These are phyloP conservation scores for Waltiozyma sp. DNA, from an alignment of 1,139 yeast genomes.

Conservation along the genomic window DNA sequence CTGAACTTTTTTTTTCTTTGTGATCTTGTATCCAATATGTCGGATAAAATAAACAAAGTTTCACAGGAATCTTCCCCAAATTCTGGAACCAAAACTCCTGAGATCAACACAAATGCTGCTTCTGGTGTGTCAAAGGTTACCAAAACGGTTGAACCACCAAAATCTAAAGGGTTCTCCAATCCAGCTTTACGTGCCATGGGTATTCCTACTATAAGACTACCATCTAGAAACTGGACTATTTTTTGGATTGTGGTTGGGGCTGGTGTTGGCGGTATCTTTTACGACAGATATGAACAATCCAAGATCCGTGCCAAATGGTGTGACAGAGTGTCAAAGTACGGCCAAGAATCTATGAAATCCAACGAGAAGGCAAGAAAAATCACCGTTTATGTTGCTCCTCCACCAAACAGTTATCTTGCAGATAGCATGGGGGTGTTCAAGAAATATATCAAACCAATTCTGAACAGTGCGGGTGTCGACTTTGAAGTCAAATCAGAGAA, in stretches of 20 bases:
- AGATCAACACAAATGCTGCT: neutral
- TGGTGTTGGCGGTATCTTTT: slow-evolving; percentile 61
- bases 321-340: slow-evolving; percentile 41
- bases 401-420: slow-evolving; percentile 86
- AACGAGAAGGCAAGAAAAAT: slow-evolving; percentile 59
- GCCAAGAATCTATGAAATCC: slow-evolving; percentile 36
- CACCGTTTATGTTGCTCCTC: slow-evolving; percentile 83
- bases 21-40: neutral
- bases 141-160: neutral
- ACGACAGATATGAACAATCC: slow-evolving; percentile 69
- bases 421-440: slow-evolving; percentile 66
- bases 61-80: neutral
- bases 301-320: slow-evolving; percentile 59
- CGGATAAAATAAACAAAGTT: neutral
- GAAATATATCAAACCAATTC: slow-evolving; percentile 74
- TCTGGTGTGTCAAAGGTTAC: neutral
- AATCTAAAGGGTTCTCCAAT: slow-evolving; percentile 46
- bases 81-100: neutral
- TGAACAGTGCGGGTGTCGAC: slow-evolving; percentile 82
- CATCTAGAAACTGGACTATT: slow-evolving; percentile 88
- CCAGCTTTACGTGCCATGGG: slow-evolving; percentile 91
- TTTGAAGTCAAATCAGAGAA: slow-evolving; percentile 60
- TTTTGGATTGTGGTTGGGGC: slow-evolving; percentile 68
- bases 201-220: slow-evolving; percentile 61
- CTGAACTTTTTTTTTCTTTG: no score